Conservation (phyloP, 2,329 filamentous ascomycete genomes). For the Xylariaceae sp. region DNA sequence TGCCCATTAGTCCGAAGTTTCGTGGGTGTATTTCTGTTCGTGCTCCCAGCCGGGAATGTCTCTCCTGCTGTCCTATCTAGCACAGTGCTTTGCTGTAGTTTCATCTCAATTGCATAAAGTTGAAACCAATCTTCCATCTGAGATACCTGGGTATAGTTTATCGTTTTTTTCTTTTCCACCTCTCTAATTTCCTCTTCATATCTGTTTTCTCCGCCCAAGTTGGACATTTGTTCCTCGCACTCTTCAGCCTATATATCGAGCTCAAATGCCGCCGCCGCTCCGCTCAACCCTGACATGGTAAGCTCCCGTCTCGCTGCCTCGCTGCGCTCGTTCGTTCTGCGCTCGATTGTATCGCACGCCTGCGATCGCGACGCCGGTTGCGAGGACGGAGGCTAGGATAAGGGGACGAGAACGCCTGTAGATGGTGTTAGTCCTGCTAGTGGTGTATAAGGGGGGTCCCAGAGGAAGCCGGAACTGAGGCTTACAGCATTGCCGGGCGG, state of each 20-base stretch:
- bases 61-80: no score
- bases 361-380: conserved; percentile 27
- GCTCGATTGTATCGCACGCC: conserved; percentile 29
- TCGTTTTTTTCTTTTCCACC: background rate
- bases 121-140: no score
- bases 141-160: no score
- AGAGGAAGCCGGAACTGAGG: background rate
- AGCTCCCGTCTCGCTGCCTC: conserved; percentile 33
- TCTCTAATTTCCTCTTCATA: background rate
- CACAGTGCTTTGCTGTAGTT: no score
- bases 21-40: no score
- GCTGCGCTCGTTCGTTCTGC: conserved; percentile 30
- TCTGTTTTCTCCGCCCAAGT: background rate
- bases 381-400: conserved; percentile 25
- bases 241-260: background rate
- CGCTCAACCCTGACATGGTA: conserved; percentile 52
- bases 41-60: no score
- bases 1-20: no score
- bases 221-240: no score
- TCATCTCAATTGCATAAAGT: no score
- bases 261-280: conserved; percentile 40
- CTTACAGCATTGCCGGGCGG: no score
- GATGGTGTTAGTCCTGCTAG: background rate
- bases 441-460: background rate
- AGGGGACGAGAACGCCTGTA: conserved; percentile 9